Evolutionary conservation across 805 yeast species (phyloP).

Genomic region (Maudiozyma barnettii): DNA sequence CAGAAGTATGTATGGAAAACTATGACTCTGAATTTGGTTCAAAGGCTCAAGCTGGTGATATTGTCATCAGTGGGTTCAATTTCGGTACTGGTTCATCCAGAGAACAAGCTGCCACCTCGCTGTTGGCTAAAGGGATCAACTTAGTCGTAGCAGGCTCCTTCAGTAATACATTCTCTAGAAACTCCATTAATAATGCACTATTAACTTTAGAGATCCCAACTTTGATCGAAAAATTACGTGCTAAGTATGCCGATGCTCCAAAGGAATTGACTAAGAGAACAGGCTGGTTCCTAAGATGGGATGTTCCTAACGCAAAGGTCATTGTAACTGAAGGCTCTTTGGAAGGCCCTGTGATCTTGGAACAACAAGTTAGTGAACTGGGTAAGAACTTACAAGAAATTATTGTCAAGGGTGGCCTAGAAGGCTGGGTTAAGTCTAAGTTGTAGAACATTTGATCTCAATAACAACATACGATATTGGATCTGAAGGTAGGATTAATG

Average conservation of each 20-base stretch:
- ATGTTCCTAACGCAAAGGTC: constrained; percentile 76
- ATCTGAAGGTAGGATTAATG: too few relatives aligned
- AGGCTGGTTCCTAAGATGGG: constrained; percentile 89
- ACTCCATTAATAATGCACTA: constrained; percentile 92
- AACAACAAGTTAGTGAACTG: constrained; percentile 88
- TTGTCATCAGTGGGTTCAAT: constrained; percentile 84
- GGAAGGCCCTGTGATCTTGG: constrained; percentile 48
- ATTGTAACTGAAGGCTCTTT: constrained; percentile 55
- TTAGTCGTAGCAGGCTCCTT: constrained; percentile 95
- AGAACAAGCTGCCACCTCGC: constrained; percentile 99
- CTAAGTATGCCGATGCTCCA: constrained; percentile 42
- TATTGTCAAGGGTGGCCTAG: constrained; percentile 93
- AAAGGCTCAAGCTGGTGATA: constrained; percentile 81
- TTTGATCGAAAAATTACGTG: constrained; percentile 67
- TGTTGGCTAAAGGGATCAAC: constrained; percentile 85
- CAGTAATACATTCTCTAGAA: constrained; percentile 92
- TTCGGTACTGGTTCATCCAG: constrained; percentile 98
- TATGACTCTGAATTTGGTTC: constrained; percentile 81
- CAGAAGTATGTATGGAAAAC: constrained; percentile 98
- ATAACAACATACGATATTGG: neutral
- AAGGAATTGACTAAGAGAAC: constrained; percentile 87
- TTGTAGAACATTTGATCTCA: constrained; percentile 22
- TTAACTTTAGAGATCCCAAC: constrained; percentile 90
- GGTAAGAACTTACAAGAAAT: constrained; percentile 95
- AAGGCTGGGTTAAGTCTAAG: constrained; percentile 92